A percentile compares a stretch with the other conserved stretches of the same genome.
Conservation (phyloP, 202 grass and related monocot genomes). For the Saccharum hybrid region DNA sequence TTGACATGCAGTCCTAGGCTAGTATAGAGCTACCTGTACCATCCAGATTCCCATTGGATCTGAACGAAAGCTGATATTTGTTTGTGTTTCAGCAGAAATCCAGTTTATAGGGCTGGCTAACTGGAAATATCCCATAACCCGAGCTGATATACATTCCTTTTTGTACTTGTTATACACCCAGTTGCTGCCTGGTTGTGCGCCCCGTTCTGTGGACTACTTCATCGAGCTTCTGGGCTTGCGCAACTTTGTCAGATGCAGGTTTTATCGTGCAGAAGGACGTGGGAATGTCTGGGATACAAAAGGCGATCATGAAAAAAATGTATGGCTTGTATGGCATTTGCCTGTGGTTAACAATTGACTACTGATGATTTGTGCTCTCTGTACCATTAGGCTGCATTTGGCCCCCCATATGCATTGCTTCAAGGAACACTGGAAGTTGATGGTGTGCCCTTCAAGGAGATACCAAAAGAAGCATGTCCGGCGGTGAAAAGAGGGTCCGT, state of each 20-base stretch:
- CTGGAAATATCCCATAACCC: constrained; percentile 19
- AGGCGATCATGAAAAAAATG: constrained; percentile 61
- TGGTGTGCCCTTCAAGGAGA: constrained; percentile 58
- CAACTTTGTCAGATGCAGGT: constrained; percentile 64
- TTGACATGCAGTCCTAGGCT: constrained; percentile 7
- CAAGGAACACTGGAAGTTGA: constrained; percentile 85
- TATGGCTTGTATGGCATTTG: constrained; percentile 34
- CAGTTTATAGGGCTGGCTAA: not conserved
- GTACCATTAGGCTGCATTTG: constrained; percentile 63
- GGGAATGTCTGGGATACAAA: constrained; percentile 63
- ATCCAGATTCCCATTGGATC: constrained; percentile 7
- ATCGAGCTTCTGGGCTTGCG: constrained; percentile 59
- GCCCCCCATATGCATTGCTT: constrained; percentile 78
- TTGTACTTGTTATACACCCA: constrained; percentile 42
- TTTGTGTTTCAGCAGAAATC: not conserved
- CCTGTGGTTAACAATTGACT: not conserved
- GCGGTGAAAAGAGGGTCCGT: constrained; percentile 67
- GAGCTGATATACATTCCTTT: not conserved
- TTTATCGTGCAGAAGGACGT: constrained; percentile 80
- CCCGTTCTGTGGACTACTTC: constrained; percentile 76
- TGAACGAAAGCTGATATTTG: constrained; percentile 2
- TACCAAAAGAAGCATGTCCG: constrained; percentile 58
- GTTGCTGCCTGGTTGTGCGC: constrained; percentile 82
- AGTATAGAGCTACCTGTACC: constrained; percentile 3
- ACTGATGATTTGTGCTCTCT: constrained; percentile 6